Evolutionary conservation across 2,329 filamentous ascomycete genomes (phyloP).

Genomic region (Ascochyta pisi): DNA sequence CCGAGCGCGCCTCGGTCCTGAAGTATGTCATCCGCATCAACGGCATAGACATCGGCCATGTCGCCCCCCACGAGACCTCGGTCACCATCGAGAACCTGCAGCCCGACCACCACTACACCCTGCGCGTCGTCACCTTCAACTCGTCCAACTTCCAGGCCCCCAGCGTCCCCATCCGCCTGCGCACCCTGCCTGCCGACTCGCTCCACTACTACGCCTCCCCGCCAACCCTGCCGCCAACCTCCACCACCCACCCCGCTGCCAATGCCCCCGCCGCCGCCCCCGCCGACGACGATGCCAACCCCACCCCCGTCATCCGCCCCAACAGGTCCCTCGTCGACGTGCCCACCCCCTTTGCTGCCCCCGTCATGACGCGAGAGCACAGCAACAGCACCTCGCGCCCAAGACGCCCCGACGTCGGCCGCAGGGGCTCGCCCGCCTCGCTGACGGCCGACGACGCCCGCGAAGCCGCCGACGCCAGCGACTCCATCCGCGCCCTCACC

Average conservation of each 20-base stretch:
- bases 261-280: conserved; percentile 40
- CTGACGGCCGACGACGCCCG: conserved; percentile 48
- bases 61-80: conserved; percentile 80
- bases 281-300: conserved; percentile 54
- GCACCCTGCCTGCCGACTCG: conserved; percentile 63
- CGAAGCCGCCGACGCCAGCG: conserved; percentile 47
- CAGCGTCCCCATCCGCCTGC: conserved; percentile 82
- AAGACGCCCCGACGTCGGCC: conserved; percentile 73
- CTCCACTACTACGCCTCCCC: conserved; percentile 58
- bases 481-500: conserved; percentile 74
- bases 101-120: conserved; percentile 89
- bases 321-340: conserved; percentile 65
- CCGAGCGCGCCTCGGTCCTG: conserved; percentile 70
- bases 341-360: conserved; percentile 66
- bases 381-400: conserved; percentile 61
- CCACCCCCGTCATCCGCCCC: conserved; percentile 60
- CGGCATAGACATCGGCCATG: conserved; percentile 88
- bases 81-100: conserved; percentile 88
- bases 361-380: conserved; percentile 70
- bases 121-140: conserved; percentile 90
- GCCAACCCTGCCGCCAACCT: conserved; percentile 39
- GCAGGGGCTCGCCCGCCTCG: conserved; percentile 77
- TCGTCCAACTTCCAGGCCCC: conserved; percentile 91
- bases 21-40: conserved; percentile 95
- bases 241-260: conserved; percentile 52